phyloP scores from a whole-genome alignment of 306 rosid genomes.

The Cicer cuneatum region DNA sequence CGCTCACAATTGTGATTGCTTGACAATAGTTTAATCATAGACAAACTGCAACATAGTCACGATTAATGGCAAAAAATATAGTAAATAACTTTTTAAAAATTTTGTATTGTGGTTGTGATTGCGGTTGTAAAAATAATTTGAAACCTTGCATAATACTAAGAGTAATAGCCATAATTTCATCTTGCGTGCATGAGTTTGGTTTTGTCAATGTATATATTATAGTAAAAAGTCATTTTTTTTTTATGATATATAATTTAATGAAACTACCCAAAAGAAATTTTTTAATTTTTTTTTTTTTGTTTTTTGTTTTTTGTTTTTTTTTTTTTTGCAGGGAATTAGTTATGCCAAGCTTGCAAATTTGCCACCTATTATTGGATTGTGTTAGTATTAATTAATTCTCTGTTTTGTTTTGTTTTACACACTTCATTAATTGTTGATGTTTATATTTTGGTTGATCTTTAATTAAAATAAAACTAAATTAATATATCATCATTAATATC shows the following conservation, averaged over 20 bases:
- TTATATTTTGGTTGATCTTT: not conserved
- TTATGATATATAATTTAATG: not conserved
- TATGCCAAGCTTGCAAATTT: conserved; percentile 97
- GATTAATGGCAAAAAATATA: not conserved
- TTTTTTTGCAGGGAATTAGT: conserved; percentile 81
- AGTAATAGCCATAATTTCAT: not conserved
- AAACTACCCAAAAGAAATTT: not conserved
- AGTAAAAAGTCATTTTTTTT: not conserved
- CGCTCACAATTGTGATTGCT: not conserved
- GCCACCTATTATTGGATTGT: conserved; percentile 95
- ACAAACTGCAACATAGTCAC: no score
- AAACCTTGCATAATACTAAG: not conserved
- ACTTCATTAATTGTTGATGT: not conserved
- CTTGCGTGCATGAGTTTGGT: conserved; percentile 6
- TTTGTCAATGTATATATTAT: not conserved
- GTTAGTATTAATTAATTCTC: conserved; percentile 53
- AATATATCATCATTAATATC: not conserved
- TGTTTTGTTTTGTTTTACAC: not conserved
- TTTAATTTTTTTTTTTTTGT: not conserved
- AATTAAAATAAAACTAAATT: not conserved
- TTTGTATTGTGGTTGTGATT: not conserved
- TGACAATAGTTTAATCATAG: not conserved
- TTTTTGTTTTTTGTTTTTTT: not conserved
- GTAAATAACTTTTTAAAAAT: no score
- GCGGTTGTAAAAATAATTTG: not conserved